Base-by-base conservation (phyloP, 495 filamentous ascomycete genomes). In the Xylaria intraflava region DNA sequence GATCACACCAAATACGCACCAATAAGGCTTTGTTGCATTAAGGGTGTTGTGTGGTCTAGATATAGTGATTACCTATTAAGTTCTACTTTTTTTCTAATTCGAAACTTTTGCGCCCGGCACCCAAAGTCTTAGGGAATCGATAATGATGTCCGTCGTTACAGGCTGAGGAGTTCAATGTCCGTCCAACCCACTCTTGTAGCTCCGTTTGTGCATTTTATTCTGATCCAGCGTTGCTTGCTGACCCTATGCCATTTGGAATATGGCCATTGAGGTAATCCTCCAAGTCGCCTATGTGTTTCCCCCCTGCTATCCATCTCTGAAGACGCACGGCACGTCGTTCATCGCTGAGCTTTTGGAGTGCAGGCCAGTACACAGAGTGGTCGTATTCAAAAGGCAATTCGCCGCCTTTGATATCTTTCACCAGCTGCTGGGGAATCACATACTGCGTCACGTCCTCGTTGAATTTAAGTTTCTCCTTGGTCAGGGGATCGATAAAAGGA, bases 401-500 rank as follows among this genome's bases (percentile, higher is more conserved):
- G 23, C 84, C 84, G 56, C 81, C 83, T 27, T 67, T 55, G 57
- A 80, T 79, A 47, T 80, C 72, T 55, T 79, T 81, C 82, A 90
- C 83, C 35, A 98, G 79, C 50, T 96, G 90, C 58, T 79, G 72
- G 6, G 82, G 63, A 6, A 90, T 90, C 10, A 97, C 86, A 60
- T 88, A 84, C 42, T 85, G 70, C 54, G 75, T 71, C 70, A 93
- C 78, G 60, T 95, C 86, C 61, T 94, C 87, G 70, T 96, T 95
- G 77, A 96, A 97, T 65, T 88, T 89, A 63, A 98, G 80, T 75
- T 98, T 98, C 57, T 93, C 81, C 14, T 84, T 82, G 14, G 93
- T 98, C 54, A 85, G 58, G 8, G 93, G 93, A 71, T 98, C 93
- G 66, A 98, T 95, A 69, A 97, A 97, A 24, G 92, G 90, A 17